These are phyloP conservation scores for Prunus mira DNA, from an alignment of 306 rosid genomes.

Conservation along the genomic window DNA sequence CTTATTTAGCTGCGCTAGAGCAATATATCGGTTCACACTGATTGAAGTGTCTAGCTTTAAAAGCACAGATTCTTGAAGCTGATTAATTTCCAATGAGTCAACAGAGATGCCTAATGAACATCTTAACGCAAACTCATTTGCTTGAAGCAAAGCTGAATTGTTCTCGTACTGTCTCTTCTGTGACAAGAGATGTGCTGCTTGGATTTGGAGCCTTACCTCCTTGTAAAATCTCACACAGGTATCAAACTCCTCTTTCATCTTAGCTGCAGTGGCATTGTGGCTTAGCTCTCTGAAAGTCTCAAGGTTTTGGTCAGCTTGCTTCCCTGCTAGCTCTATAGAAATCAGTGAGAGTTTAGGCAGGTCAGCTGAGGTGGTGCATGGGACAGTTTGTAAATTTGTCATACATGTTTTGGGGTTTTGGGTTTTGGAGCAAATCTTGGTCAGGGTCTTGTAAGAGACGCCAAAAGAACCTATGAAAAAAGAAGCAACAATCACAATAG, in stretches of 20 bases:
- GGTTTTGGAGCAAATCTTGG: not conserved
- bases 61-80: not conserved
- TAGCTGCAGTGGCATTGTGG: not conserved
- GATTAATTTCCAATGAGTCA: too few species aligned
- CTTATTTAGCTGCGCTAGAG: not conserved
- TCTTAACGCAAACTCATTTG: not conserved
- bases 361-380: not conserved
- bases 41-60: not conserved
- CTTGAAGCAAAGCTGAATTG: not conserved
- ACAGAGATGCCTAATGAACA: not conserved
- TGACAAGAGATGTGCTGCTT: not conserved
- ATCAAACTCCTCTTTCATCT: not conserved
- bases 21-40: not conserved
- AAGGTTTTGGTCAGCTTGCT: not conserved
- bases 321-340: not conserved
- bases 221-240: not conserved
- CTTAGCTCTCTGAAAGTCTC: not conserved
- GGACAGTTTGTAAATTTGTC: not conserved
- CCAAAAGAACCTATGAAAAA: not conserved
- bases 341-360: constrained; percentile 1
- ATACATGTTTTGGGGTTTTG: not conserved
- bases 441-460: not conserved
- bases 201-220: not conserved
- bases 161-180: not conserved
- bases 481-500: too few species aligned